These are phyloP conservation scores for Sicyos edulis DNA, from an alignment of 306 rosid genomes.

Conservation along the genomic window DNA sequence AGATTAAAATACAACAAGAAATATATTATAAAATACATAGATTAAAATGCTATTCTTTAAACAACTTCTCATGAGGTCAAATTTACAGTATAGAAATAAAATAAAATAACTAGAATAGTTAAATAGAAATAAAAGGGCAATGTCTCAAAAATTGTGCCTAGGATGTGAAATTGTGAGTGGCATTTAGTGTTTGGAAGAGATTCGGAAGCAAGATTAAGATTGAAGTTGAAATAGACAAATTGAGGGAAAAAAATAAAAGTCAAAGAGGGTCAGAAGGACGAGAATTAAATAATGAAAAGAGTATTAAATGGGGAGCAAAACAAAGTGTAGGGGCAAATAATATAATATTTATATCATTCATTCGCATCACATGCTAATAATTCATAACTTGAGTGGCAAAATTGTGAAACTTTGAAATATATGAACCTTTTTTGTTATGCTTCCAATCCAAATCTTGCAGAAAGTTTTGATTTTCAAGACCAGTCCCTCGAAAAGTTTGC, in stretches of 20 bases:
- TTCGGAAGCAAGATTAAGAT: neutral
- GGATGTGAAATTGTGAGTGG: neutral
- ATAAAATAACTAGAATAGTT: neutral
- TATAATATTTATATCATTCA: neutral
- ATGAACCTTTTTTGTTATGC: neutral
- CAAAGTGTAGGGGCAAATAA: too few species aligned
- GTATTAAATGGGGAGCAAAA: conserved; percentile 1
- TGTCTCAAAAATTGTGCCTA: neutral
- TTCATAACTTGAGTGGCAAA: neutral
- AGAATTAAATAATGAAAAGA: conserved; percentile 14
- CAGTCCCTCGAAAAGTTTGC: neutral
- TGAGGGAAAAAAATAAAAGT: neutral
- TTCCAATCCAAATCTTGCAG: neutral
- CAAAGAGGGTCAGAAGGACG: neutral
- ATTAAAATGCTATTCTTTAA: too few species aligned
- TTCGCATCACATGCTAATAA: neutral
- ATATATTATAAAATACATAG: too few species aligned
- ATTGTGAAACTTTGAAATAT: neutral
- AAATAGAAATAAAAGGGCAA: neutral
- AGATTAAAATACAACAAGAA: too few species aligned
- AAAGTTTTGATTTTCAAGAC: neutral
- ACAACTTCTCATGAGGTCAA: too few species aligned
- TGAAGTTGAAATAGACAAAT: too few species aligned
- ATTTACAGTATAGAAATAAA: neutral
- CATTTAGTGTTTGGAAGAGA: conserved; percentile 13